phyloP scores from a whole-genome alignment of 2,329 filamentous ascomycete genomes.

The Aspergillus quadricinctus region DNA sequence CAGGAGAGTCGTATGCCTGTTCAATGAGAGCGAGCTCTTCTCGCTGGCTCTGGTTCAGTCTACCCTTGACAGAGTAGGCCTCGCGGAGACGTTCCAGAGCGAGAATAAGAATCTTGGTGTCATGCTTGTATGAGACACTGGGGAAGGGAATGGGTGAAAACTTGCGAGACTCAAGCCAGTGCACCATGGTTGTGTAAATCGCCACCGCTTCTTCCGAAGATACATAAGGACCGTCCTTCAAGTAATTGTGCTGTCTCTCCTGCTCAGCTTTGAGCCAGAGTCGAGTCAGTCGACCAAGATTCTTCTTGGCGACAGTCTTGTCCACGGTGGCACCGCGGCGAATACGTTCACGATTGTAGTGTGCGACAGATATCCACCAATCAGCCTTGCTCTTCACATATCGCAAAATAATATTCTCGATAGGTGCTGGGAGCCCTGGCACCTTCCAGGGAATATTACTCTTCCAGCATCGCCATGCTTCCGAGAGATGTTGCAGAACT shows the following conservation, averaged over 20 bases:
- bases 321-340: slow-evolving; percentile 94
- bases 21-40: slow-evolving; percentile 96
- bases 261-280: slow-evolving; percentile 98
- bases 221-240: slow-evolving; percentile 98
- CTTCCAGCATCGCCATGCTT: slow-evolving; percentile 99
- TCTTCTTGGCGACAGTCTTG: slow-evolving; percentile 99
- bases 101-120: slow-evolving; percentile 96
- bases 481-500: slow-evolving; percentile 91
- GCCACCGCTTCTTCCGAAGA: slow-evolving; percentile 97
- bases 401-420: slow-evolving; percentile 96
- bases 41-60: slow-evolving; percentile 93
- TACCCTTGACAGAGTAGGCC: slow-evolving; percentile 94
- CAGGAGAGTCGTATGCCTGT: slow-evolving; percentile 96
- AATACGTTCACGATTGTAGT: slow-evolving; percentile 98
- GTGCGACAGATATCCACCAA: slow-evolving; percentile 99
- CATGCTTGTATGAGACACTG: slow-evolving; percentile 98
- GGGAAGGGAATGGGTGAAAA: slow-evolving; percentile 99
- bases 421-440: slow-evolving; percentile 88
- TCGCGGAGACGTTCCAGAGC: slow-evolving; percentile 89
- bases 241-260: slow-evolving; percentile 97
- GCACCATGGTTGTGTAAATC: slow-evolving; percentile 97
- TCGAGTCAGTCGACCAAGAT: slow-evolving; percentile 86
- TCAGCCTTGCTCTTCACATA: slow-evolving; percentile 99
- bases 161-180: slow-evolving; percentile 97
- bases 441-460: slow-evolving; percentile 99